Percentiles rank a stretch among this genome's conserved stretches.
Conservation (phyloP, 1,139 yeast genomes). For the Kodamaea arcana region DNA sequence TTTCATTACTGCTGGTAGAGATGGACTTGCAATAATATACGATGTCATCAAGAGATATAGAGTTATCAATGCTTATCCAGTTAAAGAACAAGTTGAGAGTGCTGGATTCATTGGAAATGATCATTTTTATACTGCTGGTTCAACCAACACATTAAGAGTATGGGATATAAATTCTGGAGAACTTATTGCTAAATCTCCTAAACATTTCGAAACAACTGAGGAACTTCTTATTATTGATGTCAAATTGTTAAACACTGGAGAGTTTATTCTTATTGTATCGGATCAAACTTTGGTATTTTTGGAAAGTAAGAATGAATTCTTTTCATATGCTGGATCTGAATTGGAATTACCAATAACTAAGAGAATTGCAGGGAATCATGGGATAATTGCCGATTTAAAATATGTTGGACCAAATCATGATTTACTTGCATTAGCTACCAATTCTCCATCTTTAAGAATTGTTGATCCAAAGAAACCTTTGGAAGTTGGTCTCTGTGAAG, state of each 20-base stretch:
- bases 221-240: conserved; percentile 67
- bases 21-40: conserved; percentile 68
- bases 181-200: conserved; percentile 42
- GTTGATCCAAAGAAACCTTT: conserved; percentile 55
- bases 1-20: conserved; percentile 85
- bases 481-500: conserved; percentile 64
- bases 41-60: conserved; percentile 47
- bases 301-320: conserved; percentile 21
- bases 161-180: conserved; percentile 48
- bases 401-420: conserved; percentile 63
- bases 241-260: conserved; percentile 25
- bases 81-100: conserved; percentile 75
- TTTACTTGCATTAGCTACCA: conserved; percentile 79
- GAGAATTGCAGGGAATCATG: conserved; percentile 88
- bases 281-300: conserved; percentile 77
- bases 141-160: conserved; percentile 58
- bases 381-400: conserved; percentile 85
- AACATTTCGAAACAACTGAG: conserved; percentile 57
- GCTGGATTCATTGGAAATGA: conserved; percentile 55
- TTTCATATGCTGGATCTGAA: neutral
- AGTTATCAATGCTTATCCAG: conserved; percentile 64
- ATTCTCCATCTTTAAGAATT: conserved; percentile 85
- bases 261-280: conserved; percentile 51
- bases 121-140: conserved; percentile 78
- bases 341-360: conserved; percentile 30